These are phyloP conservation scores for Liriodendron chinense DNA, from an alignment of 164 flowering plant genomes.

Conservation along the genomic window DNA sequence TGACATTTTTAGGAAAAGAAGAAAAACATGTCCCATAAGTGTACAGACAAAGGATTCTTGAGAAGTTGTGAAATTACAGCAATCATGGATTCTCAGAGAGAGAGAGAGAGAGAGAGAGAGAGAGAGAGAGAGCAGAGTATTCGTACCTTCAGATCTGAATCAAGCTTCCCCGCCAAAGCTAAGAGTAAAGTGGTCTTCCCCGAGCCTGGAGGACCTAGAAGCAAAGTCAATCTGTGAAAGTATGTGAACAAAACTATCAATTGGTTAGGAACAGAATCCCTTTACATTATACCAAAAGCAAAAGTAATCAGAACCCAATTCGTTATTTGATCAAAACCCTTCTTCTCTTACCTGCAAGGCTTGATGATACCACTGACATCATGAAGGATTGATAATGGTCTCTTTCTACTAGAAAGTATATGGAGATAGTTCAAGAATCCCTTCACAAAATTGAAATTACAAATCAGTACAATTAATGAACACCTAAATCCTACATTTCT, in stretches of 20 bases:
- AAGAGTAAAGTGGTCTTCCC: conserved; percentile 86
- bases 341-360: conserved; percentile 62
- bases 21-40: background rate
- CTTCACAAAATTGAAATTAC: background rate
- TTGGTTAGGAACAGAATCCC: background rate
- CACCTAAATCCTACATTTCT: background rate
- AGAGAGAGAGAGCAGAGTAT: no score
- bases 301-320: background rate
- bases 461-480: background rate
- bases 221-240: conserved; percentile 64
- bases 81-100: no score
- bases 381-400: conserved; percentile 46
- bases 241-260: background rate
- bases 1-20: conserved; percentile 1
- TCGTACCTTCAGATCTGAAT: conserved; percentile 25
- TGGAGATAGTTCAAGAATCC: conserved; percentile 12
- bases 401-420: conserved; percentile 13
- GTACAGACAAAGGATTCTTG: background rate
- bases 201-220: conserved; percentile 90
- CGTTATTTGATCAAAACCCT: background rate
- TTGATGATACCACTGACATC: conserved; percentile 78
- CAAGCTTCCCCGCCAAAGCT: conserved; percentile 85
- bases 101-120: no score
- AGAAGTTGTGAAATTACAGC: background rate
- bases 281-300: background rate